A percentile compares a stretch with the other conserved stretches of the same genome.
Conservation (phyloP, 441 rosid species). For the Francoa sonchifolia region DNA sequence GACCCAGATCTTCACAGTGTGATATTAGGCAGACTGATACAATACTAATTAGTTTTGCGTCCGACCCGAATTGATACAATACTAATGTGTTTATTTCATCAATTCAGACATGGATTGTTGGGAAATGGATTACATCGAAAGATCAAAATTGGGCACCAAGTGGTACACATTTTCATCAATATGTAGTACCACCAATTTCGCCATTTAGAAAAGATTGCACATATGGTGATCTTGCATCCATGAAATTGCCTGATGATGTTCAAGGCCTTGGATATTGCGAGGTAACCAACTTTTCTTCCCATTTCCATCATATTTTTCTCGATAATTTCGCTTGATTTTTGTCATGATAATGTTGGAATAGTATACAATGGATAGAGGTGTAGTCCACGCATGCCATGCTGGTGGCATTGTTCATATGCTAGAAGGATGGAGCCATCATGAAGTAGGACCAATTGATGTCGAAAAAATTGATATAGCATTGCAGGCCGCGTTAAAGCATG, state of each 20-base stretch:
- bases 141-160: constrained; percentile 88
- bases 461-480: constrained; percentile 80
- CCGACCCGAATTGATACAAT: no score
- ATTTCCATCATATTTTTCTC: neutral
- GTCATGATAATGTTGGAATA: constrained; percentile 14
- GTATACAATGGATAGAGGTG: constrained; percentile 93
- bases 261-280: constrained; percentile 82
- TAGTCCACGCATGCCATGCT: constrained; percentile 93
- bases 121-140: constrained; percentile 82
- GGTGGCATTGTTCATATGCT: constrained; percentile 85
- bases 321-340: neutral
- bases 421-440: constrained; percentile 87
- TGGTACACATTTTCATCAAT: constrained; percentile 89
- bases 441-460: constrained; percentile 84
- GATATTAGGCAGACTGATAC: no score
- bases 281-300: constrained; percentile 23
- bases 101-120: constrained; percentile 84
- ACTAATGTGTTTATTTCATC: neutral
- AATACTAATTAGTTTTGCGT: no score
- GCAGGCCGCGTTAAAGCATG: constrained; percentile 80
- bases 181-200: constrained; percentile 84
- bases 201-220: constrained; percentile 68
- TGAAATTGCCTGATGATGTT: constrained; percentile 79
- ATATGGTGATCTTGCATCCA: constrained; percentile 91
- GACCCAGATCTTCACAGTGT: no score